Conservation (phyloP, 2,329 filamentous ascomycete species). For the Pseudogymnoascus sp. region DNA sequence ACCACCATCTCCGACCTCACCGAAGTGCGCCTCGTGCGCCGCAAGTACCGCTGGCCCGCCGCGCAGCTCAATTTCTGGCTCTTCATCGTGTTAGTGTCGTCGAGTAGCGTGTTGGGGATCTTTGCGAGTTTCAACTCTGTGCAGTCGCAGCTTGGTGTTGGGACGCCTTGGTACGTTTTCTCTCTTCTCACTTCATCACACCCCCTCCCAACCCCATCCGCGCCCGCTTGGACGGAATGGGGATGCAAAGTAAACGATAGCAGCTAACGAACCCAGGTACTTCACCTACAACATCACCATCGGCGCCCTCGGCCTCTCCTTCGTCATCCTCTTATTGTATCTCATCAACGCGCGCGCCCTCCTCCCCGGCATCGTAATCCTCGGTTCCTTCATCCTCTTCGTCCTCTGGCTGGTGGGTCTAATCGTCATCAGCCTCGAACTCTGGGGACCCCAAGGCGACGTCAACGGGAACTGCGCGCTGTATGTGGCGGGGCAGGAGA, state of each 20-base stretch:
- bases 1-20: conserved; percentile 6
- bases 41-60: conserved; percentile 57
- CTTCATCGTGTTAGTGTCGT: conserved; percentile 53
- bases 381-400: conserved; percentile 57
- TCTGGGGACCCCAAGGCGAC: conserved; percentile 51
- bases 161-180: conserved; percentile 48
- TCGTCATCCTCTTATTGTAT: conserved; percentile 56
- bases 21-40: conserved; percentile 6
- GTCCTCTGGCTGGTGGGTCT: conserved; percentile 60
- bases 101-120: conserved; percentile 51
- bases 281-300: conserved; percentile 58
- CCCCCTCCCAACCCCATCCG: no score
- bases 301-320: conserved; percentile 50
- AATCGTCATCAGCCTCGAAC: conserved; percentile 51
- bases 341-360: conserved; percentile 53
- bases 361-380: conserved; percentile 55
- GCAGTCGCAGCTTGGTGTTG: conserved; percentile 45
- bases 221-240: no score
- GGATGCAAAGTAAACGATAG: no score
- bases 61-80: conserved; percentile 60
- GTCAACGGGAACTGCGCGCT: conserved; percentile 52
- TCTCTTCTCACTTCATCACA: background rate
- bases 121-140: conserved; percentile 51
- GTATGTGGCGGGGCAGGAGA: conserved; percentile 44
- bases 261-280: no score